Percentiles rank a stretch among this genome's conserved stretches.
Conservation (phyloP, 768 basidiomycete species). For the Suillus spraguei region DNA sequence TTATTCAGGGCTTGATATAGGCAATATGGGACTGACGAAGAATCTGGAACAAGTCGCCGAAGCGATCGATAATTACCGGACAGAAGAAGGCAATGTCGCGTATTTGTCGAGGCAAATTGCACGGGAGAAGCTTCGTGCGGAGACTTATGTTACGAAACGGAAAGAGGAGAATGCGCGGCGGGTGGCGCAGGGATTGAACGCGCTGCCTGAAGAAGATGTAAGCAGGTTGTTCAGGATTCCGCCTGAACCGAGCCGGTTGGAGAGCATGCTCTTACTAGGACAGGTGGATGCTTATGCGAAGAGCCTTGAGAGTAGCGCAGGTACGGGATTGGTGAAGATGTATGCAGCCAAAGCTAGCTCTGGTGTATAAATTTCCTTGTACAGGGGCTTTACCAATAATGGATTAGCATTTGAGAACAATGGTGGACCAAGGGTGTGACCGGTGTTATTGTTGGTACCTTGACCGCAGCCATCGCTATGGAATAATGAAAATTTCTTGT, state of each 20-base stretch:
- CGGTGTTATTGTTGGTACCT: conserved; percentile 1
- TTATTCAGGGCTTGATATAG: conserved; percentile 71
- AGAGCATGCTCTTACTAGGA: conserved; percentile 83
- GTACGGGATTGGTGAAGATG: conserved; percentile 78
- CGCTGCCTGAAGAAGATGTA: conserved; percentile 87
- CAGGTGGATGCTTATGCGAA: conserved; percentile 87
- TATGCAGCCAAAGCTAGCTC: conserved; percentile 58
- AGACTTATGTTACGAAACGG: conserved; percentile 78
- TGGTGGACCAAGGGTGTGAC: background rate
- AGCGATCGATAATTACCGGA: conserved; percentile 81
- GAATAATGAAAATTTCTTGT: background rate
- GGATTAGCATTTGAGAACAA: conserved; percentile 2
- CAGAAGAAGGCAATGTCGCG: conserved; percentile 91
- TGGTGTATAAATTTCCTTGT: conserved; percentile 11
- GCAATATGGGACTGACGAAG: conserved; percentile 65
- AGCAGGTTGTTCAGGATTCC: conserved; percentile 86
- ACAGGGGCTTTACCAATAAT: background rate
- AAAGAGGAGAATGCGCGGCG: conserved; percentile 86
- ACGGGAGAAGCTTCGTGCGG: conserved; percentile 79
- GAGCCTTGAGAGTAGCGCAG: conserved; percentile 67
- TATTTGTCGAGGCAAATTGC: conserved; percentile 88
- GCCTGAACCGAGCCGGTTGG: conserved; percentile 84
- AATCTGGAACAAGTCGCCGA: conserved; percentile 87
- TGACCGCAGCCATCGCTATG: background rate
- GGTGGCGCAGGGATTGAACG: conserved; percentile 79